These are phyloP conservation scores for Dioscorea dumetorum DNA, from an alignment of 106 monocot species.

Conservation along the genomic window DNA sequence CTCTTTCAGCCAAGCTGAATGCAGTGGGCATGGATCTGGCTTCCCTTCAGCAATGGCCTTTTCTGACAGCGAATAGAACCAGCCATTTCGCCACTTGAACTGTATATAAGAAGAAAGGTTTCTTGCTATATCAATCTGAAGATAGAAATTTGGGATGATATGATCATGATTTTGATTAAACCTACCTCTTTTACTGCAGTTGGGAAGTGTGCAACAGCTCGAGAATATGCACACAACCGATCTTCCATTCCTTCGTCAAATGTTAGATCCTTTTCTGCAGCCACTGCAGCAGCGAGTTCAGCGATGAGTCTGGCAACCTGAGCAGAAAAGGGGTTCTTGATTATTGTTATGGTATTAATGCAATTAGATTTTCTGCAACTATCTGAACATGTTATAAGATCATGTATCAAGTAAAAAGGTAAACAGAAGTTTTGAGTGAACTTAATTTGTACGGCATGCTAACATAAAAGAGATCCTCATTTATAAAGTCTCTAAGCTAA, in stretches of 20 bases:
- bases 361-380: too few relatives aligned
- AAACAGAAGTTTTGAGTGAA: too few relatives aligned
- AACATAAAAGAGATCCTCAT: too few relatives aligned
- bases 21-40: conserved; percentile 86
- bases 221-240: conserved; percentile 78
- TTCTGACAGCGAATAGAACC: conserved; percentile 82
- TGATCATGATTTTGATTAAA: neutral
- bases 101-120: conserved; percentile 4
- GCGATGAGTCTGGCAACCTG: conserved; percentile 68
- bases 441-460: too few relatives aligned
- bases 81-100: conserved; percentile 99
- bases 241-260: conserved; percentile 79
- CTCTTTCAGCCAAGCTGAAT: conserved; percentile 92
- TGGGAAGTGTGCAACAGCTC: conserved; percentile 90
- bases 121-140: neutral
- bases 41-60: conserved; percentile 75
- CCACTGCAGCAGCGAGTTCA: conserved; percentile 74
- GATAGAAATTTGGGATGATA: neutral
- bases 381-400: too few relatives aligned
- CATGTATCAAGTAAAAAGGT: too few relatives aligned
- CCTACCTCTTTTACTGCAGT: conserved; percentile 91
- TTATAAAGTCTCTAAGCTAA: too few relatives aligned
- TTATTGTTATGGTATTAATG: too few relatives aligned
- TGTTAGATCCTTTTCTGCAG: conserved; percentile 50
- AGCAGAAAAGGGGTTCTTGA: neutral